These are phyloP conservation scores for maize (Zea mays) DNA, from an alignment of 176 grass and related monocot genomes.

Conservation along the genomic window Zm-B73-REFERENCE-NAM-5.0 NC_050099.1:185141501-185142000, in stretches of 20 bases:
- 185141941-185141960: neutral
- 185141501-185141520: slow-evolving; percentile 1
- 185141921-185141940: neutral
- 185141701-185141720: neutral
- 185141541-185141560: neutral
- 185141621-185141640: neutral
- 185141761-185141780: neutral
- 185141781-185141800: neutral
- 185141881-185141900: neutral
- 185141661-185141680: neutral
- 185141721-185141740: neutral
- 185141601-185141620: neutral
- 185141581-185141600: neutral
- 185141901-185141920: neutral
- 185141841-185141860: neutral
- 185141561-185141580: neutral
- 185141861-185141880: neutral
- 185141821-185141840: neutral
- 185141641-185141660: neutral
- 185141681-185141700: neutral
- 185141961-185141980: neutral
- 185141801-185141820: neutral
- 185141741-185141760: neutral
- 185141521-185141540: neutral
- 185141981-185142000: neutral